Evolutionary conservation across 1,284 basidiomycete species (phyloP), one percentile per base, ranked within the genome.

Genomic region (Naganishia sp.): DNA sequence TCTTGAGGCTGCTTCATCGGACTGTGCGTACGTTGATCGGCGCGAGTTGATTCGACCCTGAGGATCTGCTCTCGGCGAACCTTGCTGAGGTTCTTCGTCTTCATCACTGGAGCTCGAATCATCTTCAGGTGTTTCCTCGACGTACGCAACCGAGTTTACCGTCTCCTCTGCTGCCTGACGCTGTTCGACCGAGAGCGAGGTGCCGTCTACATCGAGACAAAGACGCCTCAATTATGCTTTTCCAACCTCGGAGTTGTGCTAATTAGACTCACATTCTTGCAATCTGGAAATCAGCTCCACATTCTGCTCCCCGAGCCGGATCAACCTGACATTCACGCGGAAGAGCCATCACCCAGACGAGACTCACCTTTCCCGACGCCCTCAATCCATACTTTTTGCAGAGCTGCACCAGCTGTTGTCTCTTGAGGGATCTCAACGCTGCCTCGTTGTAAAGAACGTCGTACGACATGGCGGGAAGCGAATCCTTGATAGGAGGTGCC

Each of bases 341-440:
- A 52, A 25, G 9, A 18, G 11, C 31, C 15, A 15, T 52, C 11
- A 25, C 31, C 35, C 10, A 39, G 1, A 15, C 50, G 17, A 5
- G 2, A 54, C 67, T 23, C 50, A 68, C 67, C 67, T 68, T 68
- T 52, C 67, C 67, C 52, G 53, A 50, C n/a, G 61, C 56, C 28
- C 42, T 54, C 42, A 68, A 39, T 4, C 57, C 63, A 23, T 68
- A 68, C 39, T 45, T 58, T 45, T 51, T 42, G 51, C 67, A 68
- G 1, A 68, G 47, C 23, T 57, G 32, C 17, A 54, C 42, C 6
- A 68, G 49, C 55, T 68, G 67, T 35, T 43, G 42, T 21, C 63
- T 49, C 45, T 52, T 64, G 25, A 68, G 32, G 4, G 67, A 57
- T 13, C n/a, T 31, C 15, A 68, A 41, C 7, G 67, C 67, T n/a